Evolutionary conservation across 768 basidiomycete genomes (phyloP), one percentile per base, ranked within the genome.

Genomic region (Russula brevipes): DNA sequence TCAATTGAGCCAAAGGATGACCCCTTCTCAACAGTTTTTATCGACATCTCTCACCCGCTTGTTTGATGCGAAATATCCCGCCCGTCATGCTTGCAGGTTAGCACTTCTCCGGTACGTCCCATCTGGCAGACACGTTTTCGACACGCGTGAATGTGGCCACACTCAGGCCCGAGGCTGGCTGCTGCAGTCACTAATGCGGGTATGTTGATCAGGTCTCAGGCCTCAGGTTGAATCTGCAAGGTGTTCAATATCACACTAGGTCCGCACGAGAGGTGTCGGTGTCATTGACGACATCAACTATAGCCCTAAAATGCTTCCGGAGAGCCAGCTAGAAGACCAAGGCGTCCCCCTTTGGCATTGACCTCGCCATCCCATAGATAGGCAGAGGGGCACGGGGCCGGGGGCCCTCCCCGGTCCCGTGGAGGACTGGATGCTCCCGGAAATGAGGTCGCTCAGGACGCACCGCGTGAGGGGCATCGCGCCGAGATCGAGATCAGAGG

Each of bases 131-230:
- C 47, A 86, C 6, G 16, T 42, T 41, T 9, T 2, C 4, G 54
- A 31, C 41, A 76, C 82, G 87, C 59, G 92, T 93, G 91, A 91
- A 90, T 70, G 85, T 93, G 38, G 91, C 91, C 56, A 89, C n/a
- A n/a, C n/a, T n/a, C 91, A 52, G 90, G 90, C 6, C 89, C 92
- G 11, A 87, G 80, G 73, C 76, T 94, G 8, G 92, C 92, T 19
- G 93, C 91, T 24, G 85, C 89, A 1, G 91, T 94, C n/a, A 91
- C 91, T n/a, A 94, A 94, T 70, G 84, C 93, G 24, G 93, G 88
- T n/a, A 64, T 49, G 73, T 65, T 42, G 7, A 2, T n/a, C n/a
- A n/a, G n/a, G n/a, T n/a, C n/a, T 33, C 11, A 51, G 17, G 16
- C n/a, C 33, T 47, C 35, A 10, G 10, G 38, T 38, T 17, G 12